Evolutionary conservation across 805 yeast species (phyloP).

Genomic region (Blastobotrys parvus): DNA sequence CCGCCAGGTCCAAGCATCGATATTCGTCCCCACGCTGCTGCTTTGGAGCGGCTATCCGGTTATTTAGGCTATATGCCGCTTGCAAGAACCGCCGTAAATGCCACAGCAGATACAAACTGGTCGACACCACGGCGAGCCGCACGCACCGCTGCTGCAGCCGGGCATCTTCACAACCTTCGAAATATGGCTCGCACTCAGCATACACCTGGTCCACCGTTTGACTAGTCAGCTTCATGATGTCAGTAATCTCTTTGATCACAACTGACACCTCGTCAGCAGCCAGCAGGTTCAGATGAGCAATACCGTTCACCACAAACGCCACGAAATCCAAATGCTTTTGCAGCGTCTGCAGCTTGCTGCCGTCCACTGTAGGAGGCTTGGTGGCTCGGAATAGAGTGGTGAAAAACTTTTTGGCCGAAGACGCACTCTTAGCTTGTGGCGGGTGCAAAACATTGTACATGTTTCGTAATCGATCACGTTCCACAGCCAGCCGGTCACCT

Average conservation of each 20-base stretch:
- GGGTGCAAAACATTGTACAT: slow-evolving; percentile 1
- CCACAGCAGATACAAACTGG: not conserved
- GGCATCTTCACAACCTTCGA: not conserved
- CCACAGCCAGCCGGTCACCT: not conserved
- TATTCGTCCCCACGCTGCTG: not conserved
- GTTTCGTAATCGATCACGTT: not conserved
- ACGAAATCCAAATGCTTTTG: not conserved
- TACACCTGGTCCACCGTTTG: not conserved
- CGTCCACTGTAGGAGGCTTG: not conserved
- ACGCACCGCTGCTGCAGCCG: not conserved
- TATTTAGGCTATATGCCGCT: not conserved
- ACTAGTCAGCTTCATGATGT: not conserved
- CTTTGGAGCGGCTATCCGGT: not conserved
- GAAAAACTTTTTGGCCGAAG: slow-evolving; percentile 1
- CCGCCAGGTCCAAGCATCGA: not conserved
- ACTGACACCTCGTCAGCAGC: slow-evolving; percentile 1
- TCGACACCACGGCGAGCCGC: not conserved
- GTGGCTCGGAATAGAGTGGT: not conserved
- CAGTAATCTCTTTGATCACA: slow-evolving; percentile 1
- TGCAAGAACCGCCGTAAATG: not conserved
- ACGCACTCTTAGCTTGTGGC: not conserved
- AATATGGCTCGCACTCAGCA: not conserved
- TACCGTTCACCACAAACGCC: not conserved
- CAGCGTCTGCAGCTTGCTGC: not conserved
- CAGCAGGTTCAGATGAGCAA: not conserved